Conservation (phyloP, 768 basidiomycete genomes). For the Rhizopogon roseolus region DNA sequence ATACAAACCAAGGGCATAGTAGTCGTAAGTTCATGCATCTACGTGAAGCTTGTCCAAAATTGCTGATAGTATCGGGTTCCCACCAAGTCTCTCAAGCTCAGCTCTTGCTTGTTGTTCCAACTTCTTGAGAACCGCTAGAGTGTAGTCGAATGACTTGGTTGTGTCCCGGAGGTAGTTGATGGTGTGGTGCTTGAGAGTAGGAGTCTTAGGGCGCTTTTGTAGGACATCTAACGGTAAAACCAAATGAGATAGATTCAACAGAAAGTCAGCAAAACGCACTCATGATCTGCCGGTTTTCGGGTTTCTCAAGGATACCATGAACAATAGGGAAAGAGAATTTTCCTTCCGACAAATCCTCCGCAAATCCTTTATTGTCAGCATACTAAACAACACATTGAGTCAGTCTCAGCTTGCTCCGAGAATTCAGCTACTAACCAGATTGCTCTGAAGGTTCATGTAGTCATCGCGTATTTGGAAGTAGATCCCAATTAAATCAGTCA, state of each 20-base stretch:
- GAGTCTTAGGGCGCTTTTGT: slow-evolving; percentile 79
- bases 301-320: slow-evolving; percentile 79
- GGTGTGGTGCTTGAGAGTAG: slow-evolving; percentile 74
- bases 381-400: slow-evolving; percentile 49
- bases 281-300: slow-evolving; percentile 72
- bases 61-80: slow-evolving; percentile 58
- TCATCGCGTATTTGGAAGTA: slow-evolving; percentile 60
- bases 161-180: slow-evolving; percentile 72
- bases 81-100: slow-evolving; percentile 74
- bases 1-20: neutral
- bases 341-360: slow-evolving; percentile 92
- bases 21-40: neutral
- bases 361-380: slow-evolving; percentile 78
- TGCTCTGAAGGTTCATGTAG: slow-evolving; percentile 34
- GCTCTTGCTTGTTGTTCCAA: slow-evolving; percentile 63
- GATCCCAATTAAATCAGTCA: slow-evolving; percentile 53
- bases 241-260: neutral
- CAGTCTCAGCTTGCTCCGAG: too few species aligned
- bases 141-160: slow-evolving; percentile 88
- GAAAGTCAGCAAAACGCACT: slow-evolving; percentile 50
- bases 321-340: slow-evolving; percentile 97
- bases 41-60: slow-evolving; percentile 53
- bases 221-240: slow-evolving; percentile 62
- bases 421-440: slow-evolving; percentile 6
- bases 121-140: slow-evolving; percentile 57